These are phyloP conservation scores for Zymoseptoria crescenta DNA, from an alignment of 2,329 filamentous ascomycete genomes.

Conservation along the genomic window DNA sequence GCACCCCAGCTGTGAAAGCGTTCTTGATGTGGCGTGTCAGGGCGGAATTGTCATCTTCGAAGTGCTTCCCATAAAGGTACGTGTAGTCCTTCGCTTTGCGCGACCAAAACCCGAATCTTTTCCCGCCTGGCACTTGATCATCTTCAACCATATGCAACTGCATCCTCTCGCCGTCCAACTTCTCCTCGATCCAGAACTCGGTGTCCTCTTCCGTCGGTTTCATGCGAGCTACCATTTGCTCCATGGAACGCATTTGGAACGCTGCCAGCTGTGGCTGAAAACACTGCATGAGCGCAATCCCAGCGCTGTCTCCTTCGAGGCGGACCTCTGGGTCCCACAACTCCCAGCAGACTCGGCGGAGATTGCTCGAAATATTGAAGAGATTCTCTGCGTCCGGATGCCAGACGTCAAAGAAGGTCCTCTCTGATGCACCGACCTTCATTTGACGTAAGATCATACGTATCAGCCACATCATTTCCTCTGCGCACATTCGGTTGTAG, in stretches of 20 bases:
- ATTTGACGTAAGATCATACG: constrained; percentile 81
- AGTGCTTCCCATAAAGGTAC: constrained; percentile 76
- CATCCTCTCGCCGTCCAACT: constrained; percentile 93
- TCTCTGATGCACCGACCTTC: constrained; percentile 72
- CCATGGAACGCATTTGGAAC: constrained; percentile 76
- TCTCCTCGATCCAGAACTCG: constrained; percentile 96
- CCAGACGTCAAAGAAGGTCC: constrained; percentile 68
- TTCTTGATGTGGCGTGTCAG: constrained; percentile 71
- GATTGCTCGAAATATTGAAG: constrained; percentile 85
- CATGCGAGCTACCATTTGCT: constrained; percentile 66
- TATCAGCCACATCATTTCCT: constrained; percentile 90
- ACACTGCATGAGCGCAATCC: constrained; percentile 80
- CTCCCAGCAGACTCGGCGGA: constrained; percentile 92
- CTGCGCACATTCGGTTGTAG: constrained; percentile 84
- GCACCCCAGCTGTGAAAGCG: constrained; percentile 69
- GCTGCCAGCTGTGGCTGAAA: constrained; percentile 94
- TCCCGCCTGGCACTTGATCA: constrained; percentile 57
- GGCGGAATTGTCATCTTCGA: constrained; percentile 66
- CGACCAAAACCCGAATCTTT: constrained; percentile 81
- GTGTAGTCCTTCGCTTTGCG: constrained; percentile 95
- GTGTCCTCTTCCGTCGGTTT: constrained; percentile 60
- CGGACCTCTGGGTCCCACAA: constrained; percentile 64
- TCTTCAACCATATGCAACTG: constrained; percentile 87
- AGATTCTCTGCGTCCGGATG: constrained; percentile 46
- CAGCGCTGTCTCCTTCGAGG: constrained; percentile 66